These are phyloP conservation scores for Dryas alaskensis DNA, from an alignment of 306 rosid species.

Conservation along the genomic window DNA sequence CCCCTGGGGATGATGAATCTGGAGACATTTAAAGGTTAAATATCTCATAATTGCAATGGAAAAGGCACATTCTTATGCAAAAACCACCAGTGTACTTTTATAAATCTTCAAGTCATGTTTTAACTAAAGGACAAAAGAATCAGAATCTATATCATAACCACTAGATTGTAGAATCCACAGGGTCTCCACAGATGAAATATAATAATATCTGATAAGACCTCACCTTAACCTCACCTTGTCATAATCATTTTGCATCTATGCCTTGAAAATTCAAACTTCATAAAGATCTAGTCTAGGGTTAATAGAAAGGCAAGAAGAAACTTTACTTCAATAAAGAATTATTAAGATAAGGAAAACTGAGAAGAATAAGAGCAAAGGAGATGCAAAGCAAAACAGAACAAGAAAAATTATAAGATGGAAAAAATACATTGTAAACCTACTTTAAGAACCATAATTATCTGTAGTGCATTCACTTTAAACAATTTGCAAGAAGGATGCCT, in stretches of 20 bases:
- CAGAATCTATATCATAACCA: constrained; percentile 20
- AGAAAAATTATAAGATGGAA: constrained; percentile 17
- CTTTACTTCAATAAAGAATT: constrained; percentile 21
- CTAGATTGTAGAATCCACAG: constrained; percentile 25
- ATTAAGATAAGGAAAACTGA: constrained; percentile 14
- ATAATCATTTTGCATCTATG: constrained; percentile 11
- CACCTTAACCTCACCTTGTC: constrained; percentile 11
- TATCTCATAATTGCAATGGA: constrained; percentile 23
- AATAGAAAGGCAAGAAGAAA: constrained; percentile 17
- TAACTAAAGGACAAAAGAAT: constrained; percentile 16
- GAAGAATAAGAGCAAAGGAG: constrained; percentile 41
- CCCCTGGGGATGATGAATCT: constrained; percentile 44
- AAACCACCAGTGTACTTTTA: not conserved
- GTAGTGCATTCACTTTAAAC: constrained; percentile 10
- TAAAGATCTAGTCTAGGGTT: constrained; percentile 6
- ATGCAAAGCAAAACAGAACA: constrained; percentile 20
- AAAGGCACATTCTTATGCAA: constrained; percentile 21
- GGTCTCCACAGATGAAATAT: constrained; percentile 13
- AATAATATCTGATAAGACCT: constrained; percentile 11
- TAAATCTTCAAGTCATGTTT: constrained; percentile 2
- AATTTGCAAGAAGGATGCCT: constrained; percentile 1
- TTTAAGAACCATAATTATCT: constrained; percentile 32
- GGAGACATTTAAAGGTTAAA: constrained; percentile 19
- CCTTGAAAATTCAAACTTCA: not conserved
- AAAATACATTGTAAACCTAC: constrained; percentile 28